These are phyloP conservation scores for Penicillium daleae DNA, from an alignment of 495 filamentous ascomycete species.

Conservation along the genomic window DNA sequence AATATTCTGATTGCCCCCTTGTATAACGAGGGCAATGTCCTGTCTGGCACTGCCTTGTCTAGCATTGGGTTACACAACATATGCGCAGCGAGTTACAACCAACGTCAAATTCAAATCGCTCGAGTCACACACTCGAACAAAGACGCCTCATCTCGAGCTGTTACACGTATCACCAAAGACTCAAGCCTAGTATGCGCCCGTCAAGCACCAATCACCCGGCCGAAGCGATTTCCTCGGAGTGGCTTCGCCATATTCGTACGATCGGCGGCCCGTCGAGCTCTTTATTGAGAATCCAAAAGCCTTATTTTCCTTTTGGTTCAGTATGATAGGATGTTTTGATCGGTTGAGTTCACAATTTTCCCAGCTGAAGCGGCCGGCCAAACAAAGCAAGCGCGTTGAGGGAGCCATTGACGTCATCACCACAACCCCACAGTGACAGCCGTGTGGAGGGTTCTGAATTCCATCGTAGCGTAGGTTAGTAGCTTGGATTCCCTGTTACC, in stretches of 20 bases:
- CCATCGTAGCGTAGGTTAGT: background rate
- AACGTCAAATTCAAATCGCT: background rate
- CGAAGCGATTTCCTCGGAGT: background rate
- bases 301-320: background rate
- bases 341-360: background rate
- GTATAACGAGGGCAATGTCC: too few species aligned
- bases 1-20: background rate
- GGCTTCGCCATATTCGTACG: background rate
- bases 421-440: constrained; percentile 1
- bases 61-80: background rate
- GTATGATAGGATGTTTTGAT: background rate
- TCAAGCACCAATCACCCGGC: background rate
- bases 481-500: background rate
- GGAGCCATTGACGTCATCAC: constrained; percentile 6
- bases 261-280: background rate
- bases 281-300: background rate
- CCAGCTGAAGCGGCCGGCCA: background rate
- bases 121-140: background rate
- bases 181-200: too few species aligned
- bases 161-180: too few species aligned
- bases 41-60: background rate
- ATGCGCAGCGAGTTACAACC: background rate
- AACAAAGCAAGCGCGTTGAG: background rate
- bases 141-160: background rate
- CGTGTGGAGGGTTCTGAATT: background rate